Conservation (phyloP, 1,284 basidiomycete genomes). For the Cryptococcus floricola region DNA sequence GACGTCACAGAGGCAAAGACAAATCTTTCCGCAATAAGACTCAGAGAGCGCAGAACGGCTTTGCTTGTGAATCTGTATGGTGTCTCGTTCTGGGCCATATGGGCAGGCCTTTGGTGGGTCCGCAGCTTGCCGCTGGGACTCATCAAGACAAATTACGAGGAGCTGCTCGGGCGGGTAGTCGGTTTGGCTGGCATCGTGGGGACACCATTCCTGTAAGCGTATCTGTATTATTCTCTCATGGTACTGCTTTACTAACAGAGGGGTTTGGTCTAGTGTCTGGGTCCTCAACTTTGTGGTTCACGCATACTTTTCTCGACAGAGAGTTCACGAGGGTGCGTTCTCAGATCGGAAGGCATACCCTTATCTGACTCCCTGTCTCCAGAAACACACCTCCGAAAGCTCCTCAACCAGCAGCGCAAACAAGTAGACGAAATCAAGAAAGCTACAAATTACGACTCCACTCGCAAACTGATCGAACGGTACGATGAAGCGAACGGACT, state of each 20-base stretch:
- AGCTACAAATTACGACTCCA: constrained; percentile 92
- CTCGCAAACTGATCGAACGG: constrained; percentile 80
- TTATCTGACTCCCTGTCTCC: neutral
- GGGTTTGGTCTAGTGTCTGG: constrained; percentile 60
- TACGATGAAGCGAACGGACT: constrained; percentile 65
- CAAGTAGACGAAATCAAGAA: constrained; percentile 97
- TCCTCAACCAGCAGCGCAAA: constrained; percentile 74
- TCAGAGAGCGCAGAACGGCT: constrained; percentile 76
- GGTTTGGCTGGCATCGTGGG: constrained; percentile 58
- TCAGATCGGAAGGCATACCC: neutral
- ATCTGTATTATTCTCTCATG: neutral
- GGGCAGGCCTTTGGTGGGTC: constrained; percentile 77
- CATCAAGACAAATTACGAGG: constrained; percentile 30
- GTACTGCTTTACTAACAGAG: neutral
- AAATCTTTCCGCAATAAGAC: constrained; percentile 78
- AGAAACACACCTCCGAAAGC: constrained; percentile 74
- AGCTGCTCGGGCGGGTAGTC: constrained; percentile 53
- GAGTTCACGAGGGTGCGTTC: constrained; percentile 73
- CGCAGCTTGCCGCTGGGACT: constrained; percentile 57
- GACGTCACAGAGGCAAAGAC: constrained; percentile 59
- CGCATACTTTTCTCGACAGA: constrained; percentile 80
- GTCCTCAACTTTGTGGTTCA: constrained; percentile 77
- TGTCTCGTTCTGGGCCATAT: constrained; percentile 71
- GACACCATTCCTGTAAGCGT: constrained; percentile 74
- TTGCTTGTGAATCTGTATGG: constrained; percentile 79